phyloP scores from a whole-genome alignment of 306 rosid genomes.

The Aeschynomene evenia region DNA sequence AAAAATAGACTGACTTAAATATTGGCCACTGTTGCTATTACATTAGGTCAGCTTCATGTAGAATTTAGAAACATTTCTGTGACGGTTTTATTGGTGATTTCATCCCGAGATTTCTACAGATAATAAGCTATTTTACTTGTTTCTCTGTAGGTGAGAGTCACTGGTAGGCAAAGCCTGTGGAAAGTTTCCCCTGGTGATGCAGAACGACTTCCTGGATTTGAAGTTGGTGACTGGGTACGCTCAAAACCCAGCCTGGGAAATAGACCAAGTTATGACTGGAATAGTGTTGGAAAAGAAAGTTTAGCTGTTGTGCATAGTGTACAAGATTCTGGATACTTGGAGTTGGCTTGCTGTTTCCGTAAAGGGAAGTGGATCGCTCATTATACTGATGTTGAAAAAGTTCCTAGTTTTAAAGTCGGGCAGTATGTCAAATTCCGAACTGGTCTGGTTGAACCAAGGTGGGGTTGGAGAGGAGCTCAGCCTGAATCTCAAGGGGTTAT shows the following conservation, averaged over 20 bases:
- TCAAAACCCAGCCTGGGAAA: constrained; percentile 92
- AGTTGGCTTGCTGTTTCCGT: constrained; percentile 96
- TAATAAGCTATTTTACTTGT: constrained; percentile 26
- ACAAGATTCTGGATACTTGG: constrained; percentile 91
- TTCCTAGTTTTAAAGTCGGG: constrained; percentile 77
- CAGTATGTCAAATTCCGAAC: constrained; percentile 81
- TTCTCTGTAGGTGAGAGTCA: constrained; percentile 68
- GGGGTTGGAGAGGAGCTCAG: constrained; percentile 97
- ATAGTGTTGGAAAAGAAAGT: constrained; percentile 81
- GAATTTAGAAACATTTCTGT: background rate
- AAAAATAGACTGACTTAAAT: background rate
- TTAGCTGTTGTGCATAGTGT: constrained; percentile 93
- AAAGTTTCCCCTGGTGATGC: constrained; percentile 99
- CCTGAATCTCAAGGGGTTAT: constrained; percentile 76
- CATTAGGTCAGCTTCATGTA: background rate
- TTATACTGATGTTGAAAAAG: constrained; percentile 88
- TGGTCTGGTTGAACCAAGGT: constrained; percentile 87
- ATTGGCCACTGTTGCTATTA: background rate
- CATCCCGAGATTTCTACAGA: background rate
- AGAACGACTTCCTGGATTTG: constrained; percentile 92
- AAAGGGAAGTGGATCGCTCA: constrained; percentile 91
- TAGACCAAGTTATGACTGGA: constrained; percentile 98
- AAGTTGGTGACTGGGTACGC: constrained; percentile 99
- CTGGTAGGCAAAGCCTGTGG: constrained; percentile 91
- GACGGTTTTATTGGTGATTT: constrained; percentile 18